Evolutionary conservation across 2,329 filamentous ascomycete species (phyloP).

Genomic region (Pseudohalonectria lignicola): DNA sequence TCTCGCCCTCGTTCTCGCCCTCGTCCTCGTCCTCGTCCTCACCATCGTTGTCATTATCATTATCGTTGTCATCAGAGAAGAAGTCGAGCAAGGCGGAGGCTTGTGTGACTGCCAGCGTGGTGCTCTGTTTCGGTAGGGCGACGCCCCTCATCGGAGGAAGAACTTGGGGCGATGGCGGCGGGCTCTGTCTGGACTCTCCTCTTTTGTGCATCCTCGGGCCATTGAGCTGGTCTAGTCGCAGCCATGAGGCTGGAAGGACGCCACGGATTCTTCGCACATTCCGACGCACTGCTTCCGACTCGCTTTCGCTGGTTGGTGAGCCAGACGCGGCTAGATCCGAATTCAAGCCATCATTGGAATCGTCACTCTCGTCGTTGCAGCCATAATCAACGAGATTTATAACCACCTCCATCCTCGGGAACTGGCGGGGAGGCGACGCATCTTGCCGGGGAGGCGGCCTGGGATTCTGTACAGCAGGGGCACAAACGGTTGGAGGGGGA

Average conservation of each 20-base stretch:
- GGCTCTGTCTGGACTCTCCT: constrained; percentile 16
- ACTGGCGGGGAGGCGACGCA: no score
- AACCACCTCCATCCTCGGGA: no score
- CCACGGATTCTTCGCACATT: constrained; percentile 40
- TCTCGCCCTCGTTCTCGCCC: no score
- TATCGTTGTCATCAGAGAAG: constrained; percentile 30
- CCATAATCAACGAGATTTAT: no score
- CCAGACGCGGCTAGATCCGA: no score
- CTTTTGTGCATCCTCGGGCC: constrained; percentile 18
- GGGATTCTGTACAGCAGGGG: no score
- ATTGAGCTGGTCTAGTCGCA: constrained; percentile 44
- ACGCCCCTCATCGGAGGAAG: constrained; percentile 34
- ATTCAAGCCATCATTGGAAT: neutral
- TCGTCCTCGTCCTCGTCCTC: constrained; percentile 25
- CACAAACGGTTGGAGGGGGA: no score
- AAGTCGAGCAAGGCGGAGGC: constrained; percentile 16
- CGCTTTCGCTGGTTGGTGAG: constrained; percentile 20
- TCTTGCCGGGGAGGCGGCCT: no score
- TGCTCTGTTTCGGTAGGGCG: constrained; percentile 29
- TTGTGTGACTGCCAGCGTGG: constrained; percentile 10
- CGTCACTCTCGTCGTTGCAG: no score
- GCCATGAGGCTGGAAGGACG: constrained; percentile 57
- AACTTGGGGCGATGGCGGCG: constrained; percentile 23
- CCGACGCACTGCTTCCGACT: constrained; percentile 25
- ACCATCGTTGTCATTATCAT: constrained; percentile 5